These are phyloP conservation scores for Chrysosporium keratinophilum DNA, from an alignment of 2,329 filamentous ascomycete species.

Conservation along the genomic window DNA sequence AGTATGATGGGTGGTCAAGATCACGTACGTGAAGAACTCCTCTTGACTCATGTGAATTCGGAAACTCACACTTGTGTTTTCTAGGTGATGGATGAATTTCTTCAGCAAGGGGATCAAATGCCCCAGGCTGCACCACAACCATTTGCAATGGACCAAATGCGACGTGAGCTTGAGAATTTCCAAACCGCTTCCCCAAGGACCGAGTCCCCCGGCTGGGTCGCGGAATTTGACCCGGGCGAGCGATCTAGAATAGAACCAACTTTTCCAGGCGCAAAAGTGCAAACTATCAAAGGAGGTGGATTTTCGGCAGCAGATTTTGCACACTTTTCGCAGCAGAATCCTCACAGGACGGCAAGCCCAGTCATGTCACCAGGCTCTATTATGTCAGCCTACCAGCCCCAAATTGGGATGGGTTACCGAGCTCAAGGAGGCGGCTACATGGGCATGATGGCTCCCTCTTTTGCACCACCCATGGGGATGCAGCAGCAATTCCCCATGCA, in stretches of 20 bases:
- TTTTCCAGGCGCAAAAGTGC: constrained; percentile 46
- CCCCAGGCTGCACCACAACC: constrained; percentile 46
- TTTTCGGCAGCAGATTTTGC: constrained; percentile 82
- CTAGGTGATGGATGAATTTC: constrained; percentile 87
- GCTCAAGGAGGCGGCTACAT: constrained; percentile 28
- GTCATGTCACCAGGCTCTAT: constrained; percentile 43
- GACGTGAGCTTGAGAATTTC: constrained; percentile 49
- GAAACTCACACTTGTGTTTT: constrained; percentile 2
- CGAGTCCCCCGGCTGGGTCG: constrained; percentile 51
- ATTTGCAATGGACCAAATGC: constrained; percentile 58
- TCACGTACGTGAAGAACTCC: constrained; percentile 42
- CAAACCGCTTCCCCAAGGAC: constrained; percentile 42
- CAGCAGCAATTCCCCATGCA: constrained; percentile 38
- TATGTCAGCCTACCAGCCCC: constrained; percentile 37
- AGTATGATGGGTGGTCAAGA: constrained; percentile 62
- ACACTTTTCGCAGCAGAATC: constrained; percentile 65
- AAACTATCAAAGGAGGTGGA: constrained; percentile 41
- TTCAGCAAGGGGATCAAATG: constrained; percentile 62
- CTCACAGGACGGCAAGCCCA: constrained; percentile 52
- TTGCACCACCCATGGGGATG: constrained; percentile 39
- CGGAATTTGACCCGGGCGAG: constrained; percentile 52
- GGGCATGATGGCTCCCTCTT: constrained; percentile 45
- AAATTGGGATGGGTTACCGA: constrained; percentile 26
- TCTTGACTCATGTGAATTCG: background rate
- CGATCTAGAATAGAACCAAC: constrained; percentile 63